phyloP scores from a whole-genome alignment of 345 rosid genomes.

The Jatropha curcas region DNA sequence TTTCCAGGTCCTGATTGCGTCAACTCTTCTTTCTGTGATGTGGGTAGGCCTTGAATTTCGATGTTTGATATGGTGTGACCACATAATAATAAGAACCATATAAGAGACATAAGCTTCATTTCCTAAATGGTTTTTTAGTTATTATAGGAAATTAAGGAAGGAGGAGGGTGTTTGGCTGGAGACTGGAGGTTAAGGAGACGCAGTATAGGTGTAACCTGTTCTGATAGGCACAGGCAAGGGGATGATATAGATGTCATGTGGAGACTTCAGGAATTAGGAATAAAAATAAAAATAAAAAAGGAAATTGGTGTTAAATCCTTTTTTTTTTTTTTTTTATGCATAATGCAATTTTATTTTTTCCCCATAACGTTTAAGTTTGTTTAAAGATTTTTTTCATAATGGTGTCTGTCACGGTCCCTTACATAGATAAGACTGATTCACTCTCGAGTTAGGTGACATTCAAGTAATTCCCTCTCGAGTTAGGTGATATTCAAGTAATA shows the following conservation, averaged over 20 bases:
- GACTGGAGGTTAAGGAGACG: background rate
- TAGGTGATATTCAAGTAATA: no score
- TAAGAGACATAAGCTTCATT: constrained; percentile 26
- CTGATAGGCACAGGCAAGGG: background rate
- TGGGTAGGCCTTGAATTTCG: constrained; percentile 16
- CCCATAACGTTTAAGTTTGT: no score
- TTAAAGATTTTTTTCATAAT: no score
- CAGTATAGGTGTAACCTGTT: background rate
- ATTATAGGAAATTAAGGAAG: background rate
- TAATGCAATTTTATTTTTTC: no score
- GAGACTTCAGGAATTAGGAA: background rate
- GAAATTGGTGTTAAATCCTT: no score
- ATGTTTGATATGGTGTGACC: constrained; percentile 14
- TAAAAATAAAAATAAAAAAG: background rate
- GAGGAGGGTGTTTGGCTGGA: background rate
- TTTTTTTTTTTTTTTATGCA: no score
- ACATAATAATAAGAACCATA: constrained; percentile 27
- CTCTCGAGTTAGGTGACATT: no score
- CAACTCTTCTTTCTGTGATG: constrained; percentile 10
- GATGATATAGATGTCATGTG: background rate
- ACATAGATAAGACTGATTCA: no score
- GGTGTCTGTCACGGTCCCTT: no score
- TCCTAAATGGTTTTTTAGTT: background rate
- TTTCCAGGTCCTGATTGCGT: constrained; percentile 4
- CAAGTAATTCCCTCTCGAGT: no score